phyloP scores from a whole-genome alignment of 2,329 filamentous ascomycete genomes.

The Apiospora phragmitis region DNA sequence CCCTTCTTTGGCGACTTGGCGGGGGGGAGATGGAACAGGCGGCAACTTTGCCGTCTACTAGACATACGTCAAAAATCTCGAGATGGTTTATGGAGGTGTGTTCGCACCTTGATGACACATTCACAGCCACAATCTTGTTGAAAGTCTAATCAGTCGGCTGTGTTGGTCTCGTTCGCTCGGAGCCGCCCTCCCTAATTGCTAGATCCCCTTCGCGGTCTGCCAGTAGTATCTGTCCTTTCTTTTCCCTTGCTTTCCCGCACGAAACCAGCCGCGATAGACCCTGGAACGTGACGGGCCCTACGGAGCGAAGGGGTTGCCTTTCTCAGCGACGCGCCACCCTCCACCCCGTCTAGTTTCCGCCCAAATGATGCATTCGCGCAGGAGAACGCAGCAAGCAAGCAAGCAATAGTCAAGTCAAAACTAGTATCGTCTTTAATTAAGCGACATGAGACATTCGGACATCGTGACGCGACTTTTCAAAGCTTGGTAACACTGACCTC shows the following conservation, averaged over 20 bases:
- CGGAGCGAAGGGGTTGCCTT: neutral
- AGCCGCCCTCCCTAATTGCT: neutral
- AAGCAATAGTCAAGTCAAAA: too few species aligned
- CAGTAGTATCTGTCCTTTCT: neutral
- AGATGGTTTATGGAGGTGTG: neutral
- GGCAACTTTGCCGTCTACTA: neutral
- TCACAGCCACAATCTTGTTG: neutral
- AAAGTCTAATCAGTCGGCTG: neutral
- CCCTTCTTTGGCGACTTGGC: neutral
- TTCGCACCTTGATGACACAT: neutral
- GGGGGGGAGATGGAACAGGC: neutral
- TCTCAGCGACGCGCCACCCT: neutral
- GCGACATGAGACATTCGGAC: neutral
- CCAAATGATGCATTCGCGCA: neutral
- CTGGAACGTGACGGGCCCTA: neutral
- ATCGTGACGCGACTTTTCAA: neutral
- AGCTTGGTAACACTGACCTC: neutral
- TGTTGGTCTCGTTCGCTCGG: neutral
- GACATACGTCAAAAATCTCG: neutral
- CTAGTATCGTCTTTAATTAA: neutral
- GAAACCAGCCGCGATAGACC: neutral
- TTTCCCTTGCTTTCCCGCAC: neutral
- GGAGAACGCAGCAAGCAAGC: neutral
- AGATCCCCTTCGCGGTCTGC: neutral
- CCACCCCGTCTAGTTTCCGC: neutral